Percentiles rank a stretch among this genome's conserved stretches.
phyloP scores from a whole-genome alignment of 768 basidiomycete species.

The Hygrocybe coccinea region DNA sequence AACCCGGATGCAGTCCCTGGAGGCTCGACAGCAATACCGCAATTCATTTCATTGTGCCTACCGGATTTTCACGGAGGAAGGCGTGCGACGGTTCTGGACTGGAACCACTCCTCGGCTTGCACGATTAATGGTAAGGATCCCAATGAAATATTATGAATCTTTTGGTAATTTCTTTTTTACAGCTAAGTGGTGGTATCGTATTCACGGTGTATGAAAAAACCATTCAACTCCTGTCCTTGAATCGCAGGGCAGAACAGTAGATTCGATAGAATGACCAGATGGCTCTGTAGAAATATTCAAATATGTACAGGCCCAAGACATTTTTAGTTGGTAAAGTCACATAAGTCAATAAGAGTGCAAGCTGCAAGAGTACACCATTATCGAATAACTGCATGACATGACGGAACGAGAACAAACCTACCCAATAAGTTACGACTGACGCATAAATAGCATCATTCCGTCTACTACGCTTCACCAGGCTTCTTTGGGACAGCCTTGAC shows the following conservation, averaged over 20 bases:
- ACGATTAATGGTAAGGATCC: conserved; percentile 67
- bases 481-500: conserved; percentile 47
- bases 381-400: background rate
- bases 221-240: conserved; percentile 37
- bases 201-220: conserved; percentile 89
- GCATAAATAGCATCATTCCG: background rate
- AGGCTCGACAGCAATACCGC: conserved; percentile 76
- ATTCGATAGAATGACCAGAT: too few relatives aligned
- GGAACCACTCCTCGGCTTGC: conserved; percentile 89
- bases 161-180: conserved; percentile 4
- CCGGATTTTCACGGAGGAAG: conserved; percentile 91
- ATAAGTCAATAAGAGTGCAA: too few relatives aligned
- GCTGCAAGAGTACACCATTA: too few relatives aligned
- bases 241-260: too few relatives aligned
- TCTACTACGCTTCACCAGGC: conserved; percentile 4
- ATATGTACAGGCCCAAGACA: too few relatives aligned
- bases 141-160: background rate
- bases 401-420: background rate
- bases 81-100: conserved; percentile 89
- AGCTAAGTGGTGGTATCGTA: conserved; percentile 90
- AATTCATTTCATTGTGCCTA: conserved; percentile 97
- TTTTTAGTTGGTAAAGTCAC: too few relatives aligned
- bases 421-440: background rate
- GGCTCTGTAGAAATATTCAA: too few relatives aligned
- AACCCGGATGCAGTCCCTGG: conserved; percentile 94